These are phyloP conservation scores for Paratinospora sagittata DNA, from an alignment of 164 flowering plant genomes.

Conservation along the genomic window DNA sequence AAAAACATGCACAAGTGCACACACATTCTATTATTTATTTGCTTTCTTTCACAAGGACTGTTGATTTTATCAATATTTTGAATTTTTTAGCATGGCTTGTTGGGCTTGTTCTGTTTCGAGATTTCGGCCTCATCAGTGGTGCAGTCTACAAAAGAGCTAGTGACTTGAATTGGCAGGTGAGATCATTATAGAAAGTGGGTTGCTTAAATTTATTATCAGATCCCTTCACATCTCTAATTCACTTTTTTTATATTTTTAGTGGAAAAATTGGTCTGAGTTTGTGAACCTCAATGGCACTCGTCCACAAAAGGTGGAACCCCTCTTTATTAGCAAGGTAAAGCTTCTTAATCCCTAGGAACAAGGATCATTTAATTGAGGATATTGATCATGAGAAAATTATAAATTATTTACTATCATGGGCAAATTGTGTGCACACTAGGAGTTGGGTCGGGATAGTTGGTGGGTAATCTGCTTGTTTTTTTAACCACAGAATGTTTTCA, in stretches of 20 bases:
- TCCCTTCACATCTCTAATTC: neutral
- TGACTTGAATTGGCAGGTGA: slow-evolving; percentile 74
- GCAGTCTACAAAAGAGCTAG: slow-evolving; percentile 69
- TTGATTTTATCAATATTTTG: slow-evolving; percentile 13
- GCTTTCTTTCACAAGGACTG: neutral
- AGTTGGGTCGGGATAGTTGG: too few species aligned
- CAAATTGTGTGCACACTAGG: too few species aligned
- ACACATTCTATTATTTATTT: neutral
- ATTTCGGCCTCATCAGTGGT: slow-evolving; percentile 72
- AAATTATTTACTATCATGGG: too few species aligned
- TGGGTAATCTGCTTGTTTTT: neutral
- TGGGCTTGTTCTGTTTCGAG: slow-evolving; percentile 75
- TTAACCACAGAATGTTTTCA: neutral
- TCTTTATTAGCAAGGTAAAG: slow-evolving; percentile 85
- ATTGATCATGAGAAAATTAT: too few species aligned
- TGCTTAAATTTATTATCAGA: neutral
- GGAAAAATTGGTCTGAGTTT: slow-evolving; percentile 80
- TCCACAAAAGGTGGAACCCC: slow-evolving; percentile 76
- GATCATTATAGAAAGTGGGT: neutral
- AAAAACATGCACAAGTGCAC: neutral
- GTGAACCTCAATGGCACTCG: slow-evolving; percentile 67
- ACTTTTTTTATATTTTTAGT: slow-evolving; percentile 40
- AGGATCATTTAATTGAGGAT: too few species aligned
- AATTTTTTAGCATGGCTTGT: slow-evolving; percentile 80
- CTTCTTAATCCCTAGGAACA: neutral